Percentiles rank a stretch among this genome's conserved stretches.
Conservation (phyloP, 2,329 filamentous ascomycete species). For the Aspergillus hortae region DNA sequence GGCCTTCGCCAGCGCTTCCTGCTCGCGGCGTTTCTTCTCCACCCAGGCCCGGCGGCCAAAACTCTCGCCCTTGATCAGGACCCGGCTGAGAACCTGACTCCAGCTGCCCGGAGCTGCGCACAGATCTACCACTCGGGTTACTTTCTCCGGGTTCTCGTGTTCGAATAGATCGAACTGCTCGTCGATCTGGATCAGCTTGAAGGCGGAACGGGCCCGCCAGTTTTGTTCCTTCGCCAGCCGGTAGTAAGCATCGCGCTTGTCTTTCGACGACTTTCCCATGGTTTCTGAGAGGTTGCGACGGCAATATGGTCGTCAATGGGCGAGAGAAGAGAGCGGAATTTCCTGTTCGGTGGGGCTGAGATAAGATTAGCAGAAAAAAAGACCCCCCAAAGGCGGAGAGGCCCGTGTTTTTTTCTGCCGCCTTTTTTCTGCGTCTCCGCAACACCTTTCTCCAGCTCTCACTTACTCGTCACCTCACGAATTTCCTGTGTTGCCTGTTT, state of each 20-base stretch:
- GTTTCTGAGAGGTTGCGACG: conserved; percentile 1
- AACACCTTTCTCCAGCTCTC: conserved; percentile 15
- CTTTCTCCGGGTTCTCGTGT: conserved; percentile 57
- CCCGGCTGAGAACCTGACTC: conserved; percentile 92
- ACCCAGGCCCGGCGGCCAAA: conserved; percentile 86
- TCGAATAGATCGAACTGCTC: conserved; percentile 92
- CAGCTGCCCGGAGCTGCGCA: conserved; percentile 95
- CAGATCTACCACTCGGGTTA: conserved; percentile 89
- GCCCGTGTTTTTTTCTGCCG: conserved; percentile 27
- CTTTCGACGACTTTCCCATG: conserved; percentile 98
- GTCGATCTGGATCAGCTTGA: conserved; percentile 94
- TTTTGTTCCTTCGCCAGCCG: conserved; percentile 97
- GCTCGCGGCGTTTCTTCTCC: conserved; percentile 68
- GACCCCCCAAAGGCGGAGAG: conserved; percentile 19
- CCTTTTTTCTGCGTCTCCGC: conserved; percentile 29
- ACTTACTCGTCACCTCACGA: background rate
- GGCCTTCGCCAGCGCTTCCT: conserved; percentile 22
- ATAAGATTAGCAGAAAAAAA: conserved; percentile 29
- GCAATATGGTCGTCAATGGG: conserved; percentile 2
- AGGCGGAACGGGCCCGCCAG: conserved; percentile 93
- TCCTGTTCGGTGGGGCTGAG: conserved; percentile 31
- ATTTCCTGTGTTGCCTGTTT: background rate
- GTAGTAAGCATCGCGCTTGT: conserved; percentile 98
- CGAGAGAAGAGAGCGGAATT: conserved; percentile 4
- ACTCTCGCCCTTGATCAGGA: conserved; percentile 88